These are phyloP conservation scores for Leccinum variicolor DNA, from an alignment of 768 basidiomycete genomes.

Conservation along the genomic window DNA sequence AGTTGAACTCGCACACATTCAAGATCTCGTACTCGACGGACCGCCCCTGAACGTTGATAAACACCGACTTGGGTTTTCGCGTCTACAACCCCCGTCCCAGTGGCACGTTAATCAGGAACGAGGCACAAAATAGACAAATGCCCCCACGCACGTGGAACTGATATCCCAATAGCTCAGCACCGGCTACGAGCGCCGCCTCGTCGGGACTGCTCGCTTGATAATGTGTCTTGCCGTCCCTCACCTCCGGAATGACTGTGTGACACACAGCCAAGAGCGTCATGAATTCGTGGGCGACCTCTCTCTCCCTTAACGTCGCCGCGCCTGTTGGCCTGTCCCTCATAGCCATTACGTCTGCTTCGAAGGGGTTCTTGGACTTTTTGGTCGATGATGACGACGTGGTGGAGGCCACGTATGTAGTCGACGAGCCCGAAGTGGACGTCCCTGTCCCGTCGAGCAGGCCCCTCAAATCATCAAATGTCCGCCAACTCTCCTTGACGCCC, in stretches of 20 bases:
- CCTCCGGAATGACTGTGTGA: constrained; percentile 97
- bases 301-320: constrained; percentile 29
- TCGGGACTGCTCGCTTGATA: constrained; percentile 98
- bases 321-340: not conserved
- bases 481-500: constrained; percentile 55
- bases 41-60: constrained; percentile 73
- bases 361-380: constrained; percentile 47
- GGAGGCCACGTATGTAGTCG: not conserved
- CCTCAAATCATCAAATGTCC: constrained; percentile 74
- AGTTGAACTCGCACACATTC: constrained; percentile 99
- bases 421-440: not conserved
- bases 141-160: constrained; percentile 78
- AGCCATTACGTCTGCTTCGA: constrained; percentile 37
- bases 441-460: constrained; percentile 43
- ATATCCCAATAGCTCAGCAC: constrained; percentile 89
- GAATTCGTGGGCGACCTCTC: constrained; percentile 64
- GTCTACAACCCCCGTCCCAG: constrained; percentile 48
- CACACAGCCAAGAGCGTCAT: constrained; percentile 88
- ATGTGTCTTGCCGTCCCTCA: constrained; percentile 81
- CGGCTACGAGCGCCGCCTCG: constrained; percentile 92
- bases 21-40: constrained; percentile 83
- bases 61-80: constrained; percentile 94
- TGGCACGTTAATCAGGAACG: not conserved
- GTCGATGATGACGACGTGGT: constrained; percentile 1
- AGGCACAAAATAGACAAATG: not conserved